phyloP scores from a whole-genome alignment of 1,139 yeast genomes.

The Magnusiomyces suaveolens region DNA sequence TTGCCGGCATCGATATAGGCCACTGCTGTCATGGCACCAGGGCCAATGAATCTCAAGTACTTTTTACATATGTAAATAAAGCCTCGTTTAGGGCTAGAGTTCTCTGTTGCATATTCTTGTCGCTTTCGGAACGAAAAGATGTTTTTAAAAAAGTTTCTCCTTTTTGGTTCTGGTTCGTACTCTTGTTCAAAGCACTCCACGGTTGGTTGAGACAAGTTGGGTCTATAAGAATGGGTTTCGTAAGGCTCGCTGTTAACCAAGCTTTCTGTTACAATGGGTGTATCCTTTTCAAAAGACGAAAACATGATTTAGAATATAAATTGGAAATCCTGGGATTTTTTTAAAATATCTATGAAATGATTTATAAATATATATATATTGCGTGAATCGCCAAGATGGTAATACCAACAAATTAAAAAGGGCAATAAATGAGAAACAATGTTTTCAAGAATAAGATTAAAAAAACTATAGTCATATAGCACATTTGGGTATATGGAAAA shows the following conservation, averaged over 20 bases:
- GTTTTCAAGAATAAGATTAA: neutral
- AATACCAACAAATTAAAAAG: too few species aligned
- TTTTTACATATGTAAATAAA: neutral
- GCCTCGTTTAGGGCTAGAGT: neutral
- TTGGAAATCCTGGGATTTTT: too few species aligned
- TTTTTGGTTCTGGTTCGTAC: neutral
- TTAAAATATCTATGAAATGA: neutral
- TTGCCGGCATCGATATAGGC: slow-evolving; percentile 98
- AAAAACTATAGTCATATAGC: too few species aligned
- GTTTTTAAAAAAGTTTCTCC: neutral
- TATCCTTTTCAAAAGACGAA: neutral
- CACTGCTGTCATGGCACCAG: slow-evolving; percentile 89
- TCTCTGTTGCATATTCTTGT: neutral
- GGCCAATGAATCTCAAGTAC: slow-evolving; percentile 55
- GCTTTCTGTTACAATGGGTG: neutral
- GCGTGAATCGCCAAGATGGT: neutral
- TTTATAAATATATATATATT: too few species aligned
- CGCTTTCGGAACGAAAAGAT: neutral
- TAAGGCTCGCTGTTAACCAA: neutral
- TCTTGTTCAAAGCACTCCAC: neutral
- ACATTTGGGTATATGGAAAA: too few species aligned
- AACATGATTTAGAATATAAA: too few species aligned
- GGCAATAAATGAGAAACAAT: neutral
- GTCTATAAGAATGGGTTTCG: neutral
- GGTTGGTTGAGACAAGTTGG: neutral